Evolutionary conservation across 208 protist genomes (phyloP).

Genomic region (Wallacemonas rigidus): DNA sequence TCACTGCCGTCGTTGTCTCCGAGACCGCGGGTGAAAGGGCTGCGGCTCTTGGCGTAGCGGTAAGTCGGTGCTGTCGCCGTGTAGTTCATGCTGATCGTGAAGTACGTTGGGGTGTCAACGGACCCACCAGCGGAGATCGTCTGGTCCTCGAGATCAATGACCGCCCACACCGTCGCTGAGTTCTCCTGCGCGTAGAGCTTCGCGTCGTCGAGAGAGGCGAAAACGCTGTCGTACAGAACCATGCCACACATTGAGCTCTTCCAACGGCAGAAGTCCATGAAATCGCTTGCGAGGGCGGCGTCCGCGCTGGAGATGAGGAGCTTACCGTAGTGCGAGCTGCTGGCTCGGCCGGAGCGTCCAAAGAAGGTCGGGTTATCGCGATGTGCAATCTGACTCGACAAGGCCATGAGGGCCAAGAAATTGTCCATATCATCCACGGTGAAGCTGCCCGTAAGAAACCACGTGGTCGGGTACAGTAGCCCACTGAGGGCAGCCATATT

Average conservation of each 20-base stretch:
- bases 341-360: conserved; percentile 37
- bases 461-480: conserved; percentile 35
- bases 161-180: conserved; percentile 68
- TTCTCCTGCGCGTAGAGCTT: conserved; percentile 51
- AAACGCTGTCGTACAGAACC: conserved; percentile 47
- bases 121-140: conserved; percentile 18
- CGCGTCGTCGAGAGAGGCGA: conserved; percentile 46
- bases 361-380: conserved; percentile 51
- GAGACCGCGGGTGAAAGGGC: conserved; percentile 43
- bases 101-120: conserved; percentile 26
- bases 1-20: conserved; percentile 28
- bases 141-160: conserved; percentile 51
- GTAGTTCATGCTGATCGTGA: conserved; percentile 91
- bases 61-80: conserved; percentile 74
- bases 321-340: conserved; percentile 68
- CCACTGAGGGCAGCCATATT: conserved; percentile 12
- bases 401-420: conserved; percentile 56
- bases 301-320: conserved; percentile 62
- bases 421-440: conserved; percentile 50
- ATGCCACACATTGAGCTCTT: conserved; percentile 50
- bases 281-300: conserved; percentile 29
- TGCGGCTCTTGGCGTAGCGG: conserved; percentile 30
- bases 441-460: conserved; percentile 38
- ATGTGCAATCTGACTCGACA: conserved; percentile 37
- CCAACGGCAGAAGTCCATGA: conserved; percentile 50